Conservation (phyloP, 1,284 basidiomycete species). For the Flammula alnicola region DNA sequence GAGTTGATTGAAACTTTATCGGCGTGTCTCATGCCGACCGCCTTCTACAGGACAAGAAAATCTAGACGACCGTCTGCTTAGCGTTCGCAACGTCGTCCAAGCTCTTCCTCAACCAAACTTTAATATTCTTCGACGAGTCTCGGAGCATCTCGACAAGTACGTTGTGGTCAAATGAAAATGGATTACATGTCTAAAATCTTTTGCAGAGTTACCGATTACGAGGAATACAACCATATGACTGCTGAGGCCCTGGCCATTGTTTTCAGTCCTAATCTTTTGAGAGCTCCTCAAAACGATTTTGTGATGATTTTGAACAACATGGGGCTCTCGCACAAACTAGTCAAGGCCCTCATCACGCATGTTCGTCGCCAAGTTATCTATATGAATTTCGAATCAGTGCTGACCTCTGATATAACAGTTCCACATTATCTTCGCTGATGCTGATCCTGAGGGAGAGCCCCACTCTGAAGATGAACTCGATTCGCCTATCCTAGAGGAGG, state of each 20-base stretch:
- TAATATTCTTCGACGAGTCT: constrained; percentile 72
- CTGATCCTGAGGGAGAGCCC: constrained; percentile 43
- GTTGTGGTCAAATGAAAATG: constrained; percentile 23
- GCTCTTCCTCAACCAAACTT: constrained; percentile 73
- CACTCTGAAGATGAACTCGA: constrained; percentile 50
- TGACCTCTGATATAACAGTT: constrained; percentile 37
- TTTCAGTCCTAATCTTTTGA: constrained; percentile 78
- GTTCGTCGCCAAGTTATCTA: constrained; percentile 45
- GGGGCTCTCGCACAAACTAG: constrained; percentile 73
- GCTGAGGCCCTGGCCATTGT: constrained; percentile 82
- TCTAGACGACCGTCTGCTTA: constrained; percentile 65
- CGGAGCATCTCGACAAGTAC: constrained; percentile 82
- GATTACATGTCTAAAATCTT: not conserved
- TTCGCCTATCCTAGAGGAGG: constrained; percentile 47
- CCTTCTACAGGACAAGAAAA: constrained; percentile 59
- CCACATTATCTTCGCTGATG: constrained; percentile 54
- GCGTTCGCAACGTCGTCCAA: constrained; percentile 69
- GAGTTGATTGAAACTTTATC: constrained; percentile 32
- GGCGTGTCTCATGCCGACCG: not conserved
- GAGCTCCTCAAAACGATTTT: constrained; percentile 75
- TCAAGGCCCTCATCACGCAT: constrained; percentile 79
- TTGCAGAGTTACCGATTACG: constrained; percentile 77
- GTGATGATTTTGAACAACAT: constrained; percentile 78
- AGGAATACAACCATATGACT: constrained; percentile 87
- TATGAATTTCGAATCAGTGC: not conserved